These are phyloP conservation scores for Glomus cerebriforme DNA, from an alignment of 192 early-diverging fungal species.

Conservation along the genomic window DNA sequence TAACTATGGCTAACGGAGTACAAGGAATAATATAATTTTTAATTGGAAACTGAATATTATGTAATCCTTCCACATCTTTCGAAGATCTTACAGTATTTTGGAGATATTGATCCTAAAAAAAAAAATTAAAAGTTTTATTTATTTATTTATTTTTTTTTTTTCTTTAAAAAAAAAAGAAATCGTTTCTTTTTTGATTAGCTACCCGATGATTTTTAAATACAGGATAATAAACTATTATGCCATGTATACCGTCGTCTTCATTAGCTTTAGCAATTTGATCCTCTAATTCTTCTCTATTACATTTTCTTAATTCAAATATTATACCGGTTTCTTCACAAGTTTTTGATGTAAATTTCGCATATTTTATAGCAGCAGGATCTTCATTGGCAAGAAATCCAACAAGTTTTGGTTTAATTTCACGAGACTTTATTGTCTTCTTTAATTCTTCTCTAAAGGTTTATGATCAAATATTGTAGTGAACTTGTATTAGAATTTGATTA, in stretches of 20 bases:
- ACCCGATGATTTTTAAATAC: conserved; percentile 91
- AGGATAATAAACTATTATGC: conserved; percentile 99
- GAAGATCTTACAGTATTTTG: conserved; percentile 83
- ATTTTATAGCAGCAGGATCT: conserved; percentile 88
- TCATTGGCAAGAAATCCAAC: conserved; percentile 96
- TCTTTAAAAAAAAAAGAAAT: conserved; percentile 11
- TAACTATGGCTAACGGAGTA: conserved; percentile 95
- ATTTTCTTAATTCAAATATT: conserved; percentile 86
- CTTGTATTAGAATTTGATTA: not conserved
- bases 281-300: conserved; percentile 82
- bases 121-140: no score
- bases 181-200: conserved; percentile 5
- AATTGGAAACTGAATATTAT: conserved; percentile 86
- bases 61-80: conserved; percentile 98
- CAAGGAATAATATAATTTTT: conserved; percentile 98
- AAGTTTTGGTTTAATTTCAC: conserved; percentile 66
- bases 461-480: not conserved
- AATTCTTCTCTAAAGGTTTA: conserved; percentile 52
- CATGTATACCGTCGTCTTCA: conserved; percentile 79
- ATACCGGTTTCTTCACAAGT: conserved; percentile 89
- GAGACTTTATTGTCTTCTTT: conserved; percentile 63
- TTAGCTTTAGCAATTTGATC: conserved; percentile 86
- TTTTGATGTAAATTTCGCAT: conserved; percentile 95
- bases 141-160: no score
- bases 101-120: conserved; percentile 80